Evolutionary conservation across 257 asterid species (phyloP).

Genomic region (Echites panduratus): DNA sequence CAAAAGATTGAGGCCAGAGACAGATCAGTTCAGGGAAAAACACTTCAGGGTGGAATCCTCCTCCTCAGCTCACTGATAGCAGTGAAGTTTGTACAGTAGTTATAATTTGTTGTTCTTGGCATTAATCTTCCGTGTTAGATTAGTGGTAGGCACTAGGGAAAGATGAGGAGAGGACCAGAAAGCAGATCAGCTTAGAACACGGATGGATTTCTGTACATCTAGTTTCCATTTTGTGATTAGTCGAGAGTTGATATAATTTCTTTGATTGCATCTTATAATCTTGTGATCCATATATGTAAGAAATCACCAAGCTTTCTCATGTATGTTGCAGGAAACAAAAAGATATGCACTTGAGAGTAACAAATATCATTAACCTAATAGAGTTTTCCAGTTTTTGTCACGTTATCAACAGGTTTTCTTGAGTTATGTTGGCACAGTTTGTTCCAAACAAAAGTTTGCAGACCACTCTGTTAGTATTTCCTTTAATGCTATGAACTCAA

Average conservation of each 20-base stretch:
- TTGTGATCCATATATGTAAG: not conserved
- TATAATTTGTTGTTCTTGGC: not conserved
- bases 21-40: not conserved
- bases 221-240: not conserved
- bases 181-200: constrained; percentile 4
- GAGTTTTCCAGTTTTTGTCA: not conserved
- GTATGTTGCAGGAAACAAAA: not conserved
- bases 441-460: no score
- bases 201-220: constrained; percentile 6
- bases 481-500: not conserved
- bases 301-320: no score
- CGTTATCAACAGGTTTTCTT: no score
- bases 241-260: not conserved
- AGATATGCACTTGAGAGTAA: no score
- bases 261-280: not conserved
- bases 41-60: not conserved
- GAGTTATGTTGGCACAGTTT: not conserved
- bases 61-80: constrained; percentile 10
- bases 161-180: constrained; percentile 1
- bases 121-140: constrained; percentile 10
- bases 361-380: no score
- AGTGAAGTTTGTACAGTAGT: constrained; percentile 9
- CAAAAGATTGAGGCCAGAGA: no score
- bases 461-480: no score
- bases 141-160: not conserved